Base-by-base conservation (phyloP, 2,329 filamentous ascomycete species). In the Cladosporium sp. region DNA sequence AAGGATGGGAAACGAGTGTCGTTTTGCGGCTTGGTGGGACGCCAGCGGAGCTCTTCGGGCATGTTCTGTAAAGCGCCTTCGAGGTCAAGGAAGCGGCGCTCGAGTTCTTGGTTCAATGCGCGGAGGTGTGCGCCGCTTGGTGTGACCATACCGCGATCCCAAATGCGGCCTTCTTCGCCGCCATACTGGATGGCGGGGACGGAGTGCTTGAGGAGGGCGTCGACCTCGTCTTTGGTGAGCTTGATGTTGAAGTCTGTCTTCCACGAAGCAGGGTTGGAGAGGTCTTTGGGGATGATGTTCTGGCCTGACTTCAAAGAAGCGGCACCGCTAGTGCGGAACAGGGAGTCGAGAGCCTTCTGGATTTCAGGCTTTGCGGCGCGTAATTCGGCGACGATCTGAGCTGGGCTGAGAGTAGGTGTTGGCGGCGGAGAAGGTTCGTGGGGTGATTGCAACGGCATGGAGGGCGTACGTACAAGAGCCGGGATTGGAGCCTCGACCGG, bases 121-220 rank as follows among this genome's bases (percentile, higher is more conserved):
- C 87, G 85, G n/a, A 93, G 79, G 69, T 88, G 89, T 62, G 90
- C 86, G 11, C 89, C 89, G 61, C 88, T 86, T 0, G 89, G 88
- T 0, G 89, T 92, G 55, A 92, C 84, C 64, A 92, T 81, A 63
- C 89, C 85, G 25, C 87, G 82, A 1, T 75, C 75, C 60, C 76
- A 78, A 28, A 73, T 64, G n/a, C 72, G 74, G 34, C 71, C 73
- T 22, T 77, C 73, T n/a, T 75, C 69, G n/a, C 73, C 73, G 30
- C 71, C 73, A 19, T 78, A 73, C 25, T 73, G 73, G 12, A 80
- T 67, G 3, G 70, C 82, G 61, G 68, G 64, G 9, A 71, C 81
- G 58, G 84, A 85, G 61, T 88, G 85, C 1, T 85, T 77, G 39
- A 85, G 65, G n/a, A 70, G 67, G 11, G 72, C 74, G 25, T 76